These are phyloP conservation scores for Gaultheria prostrata DNA, from an alignment of 148 eudicot species.

Conservation along the genomic window DNA sequence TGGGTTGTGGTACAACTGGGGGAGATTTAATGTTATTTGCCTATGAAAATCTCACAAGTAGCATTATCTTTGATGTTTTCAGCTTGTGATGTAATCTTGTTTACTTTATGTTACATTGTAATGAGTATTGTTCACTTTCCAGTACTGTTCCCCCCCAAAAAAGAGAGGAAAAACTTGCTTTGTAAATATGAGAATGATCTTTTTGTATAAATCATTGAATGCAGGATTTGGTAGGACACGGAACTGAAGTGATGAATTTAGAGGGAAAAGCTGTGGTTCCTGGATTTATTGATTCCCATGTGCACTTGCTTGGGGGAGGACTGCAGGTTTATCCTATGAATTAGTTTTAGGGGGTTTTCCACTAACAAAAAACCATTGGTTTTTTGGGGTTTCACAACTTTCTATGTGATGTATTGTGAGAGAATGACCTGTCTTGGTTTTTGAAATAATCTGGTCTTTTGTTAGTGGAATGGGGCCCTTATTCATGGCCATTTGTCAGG, in stretches of 20 bases:
- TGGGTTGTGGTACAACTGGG: background rate
- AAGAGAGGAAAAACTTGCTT: background rate
- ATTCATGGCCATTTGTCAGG: background rate
- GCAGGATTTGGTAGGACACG: constrained; percentile 62
- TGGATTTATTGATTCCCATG: constrained; percentile 93
- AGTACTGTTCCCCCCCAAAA: background rate
- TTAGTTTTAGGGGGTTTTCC: too few relatives aligned
- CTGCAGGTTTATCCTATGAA: constrained; percentile 57
- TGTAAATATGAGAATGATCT: background rate
- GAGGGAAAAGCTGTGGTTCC: constrained; percentile 81
- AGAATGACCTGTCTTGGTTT: too few relatives aligned
- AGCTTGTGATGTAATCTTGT: constrained; percentile 3
- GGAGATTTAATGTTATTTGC: background rate
- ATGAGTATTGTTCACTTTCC: background rate
- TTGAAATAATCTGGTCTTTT: too few relatives aligned
- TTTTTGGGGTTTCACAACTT: too few relatives aligned
- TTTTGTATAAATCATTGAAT: constrained; percentile 14
- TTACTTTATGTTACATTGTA: background rate
- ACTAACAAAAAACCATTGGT: too few relatives aligned
- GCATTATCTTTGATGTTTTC: background rate
- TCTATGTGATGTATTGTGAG: too few relatives aligned
- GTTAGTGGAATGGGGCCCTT: too few relatives aligned
- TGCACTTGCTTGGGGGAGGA: constrained; percentile 85
- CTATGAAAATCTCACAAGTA: background rate
- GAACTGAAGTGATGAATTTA: constrained; percentile 52